These are phyloP conservation scores for Berberis vulgaris DNA, from an alignment of 164 flowering plant genomes.

Conservation along the genomic window DNA sequence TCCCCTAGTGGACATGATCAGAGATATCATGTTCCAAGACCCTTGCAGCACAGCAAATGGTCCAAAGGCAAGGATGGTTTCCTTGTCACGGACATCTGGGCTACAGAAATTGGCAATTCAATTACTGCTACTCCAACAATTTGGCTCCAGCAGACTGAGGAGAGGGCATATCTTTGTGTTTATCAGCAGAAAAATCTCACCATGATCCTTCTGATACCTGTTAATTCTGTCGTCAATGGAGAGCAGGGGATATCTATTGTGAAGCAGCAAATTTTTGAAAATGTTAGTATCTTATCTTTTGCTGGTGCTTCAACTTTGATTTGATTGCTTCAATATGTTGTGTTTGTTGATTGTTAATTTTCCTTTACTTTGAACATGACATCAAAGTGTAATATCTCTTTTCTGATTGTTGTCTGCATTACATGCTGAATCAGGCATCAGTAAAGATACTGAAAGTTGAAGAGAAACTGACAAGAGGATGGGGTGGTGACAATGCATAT, in stretches of 20 bases:
- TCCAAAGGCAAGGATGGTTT: constrained; percentile 88
- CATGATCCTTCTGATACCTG: constrained; percentile 68
- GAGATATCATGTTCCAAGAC: constrained; percentile 44
- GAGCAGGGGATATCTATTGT: constrained; percentile 66
- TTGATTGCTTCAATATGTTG: not conserved
- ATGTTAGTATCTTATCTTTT: constrained; percentile 41
- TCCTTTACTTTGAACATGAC: not conserved
- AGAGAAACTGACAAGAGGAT: constrained; percentile 87
- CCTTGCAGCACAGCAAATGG: constrained; percentile 75
- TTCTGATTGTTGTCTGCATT: not conserved
- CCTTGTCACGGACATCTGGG: constrained; percentile 72
- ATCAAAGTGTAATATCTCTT: not conserved
- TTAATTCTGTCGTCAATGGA: constrained; percentile 47
- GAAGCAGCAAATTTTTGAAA: constrained; percentile 85
- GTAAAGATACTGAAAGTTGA: constrained; percentile 73
- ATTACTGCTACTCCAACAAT: constrained; percentile 52
- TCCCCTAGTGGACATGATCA: constrained; percentile 33
- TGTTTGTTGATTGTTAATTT: not conserved
- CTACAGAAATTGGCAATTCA: constrained; percentile 36
- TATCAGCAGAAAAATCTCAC: constrained; percentile 81
- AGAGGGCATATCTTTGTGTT: constrained; percentile 70
- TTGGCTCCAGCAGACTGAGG: constrained; percentile 65
- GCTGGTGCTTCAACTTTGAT: not conserved
- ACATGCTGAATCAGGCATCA: constrained; percentile 44
- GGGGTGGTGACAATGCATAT: constrained; percentile 99